A percentile compares a stretch with the other conserved stretches of the same genome.
Evolutionary conservation across 1,284 basidiomycete genomes (phyloP).

Genomic region (Ustilago vetiveriae): DNA sequence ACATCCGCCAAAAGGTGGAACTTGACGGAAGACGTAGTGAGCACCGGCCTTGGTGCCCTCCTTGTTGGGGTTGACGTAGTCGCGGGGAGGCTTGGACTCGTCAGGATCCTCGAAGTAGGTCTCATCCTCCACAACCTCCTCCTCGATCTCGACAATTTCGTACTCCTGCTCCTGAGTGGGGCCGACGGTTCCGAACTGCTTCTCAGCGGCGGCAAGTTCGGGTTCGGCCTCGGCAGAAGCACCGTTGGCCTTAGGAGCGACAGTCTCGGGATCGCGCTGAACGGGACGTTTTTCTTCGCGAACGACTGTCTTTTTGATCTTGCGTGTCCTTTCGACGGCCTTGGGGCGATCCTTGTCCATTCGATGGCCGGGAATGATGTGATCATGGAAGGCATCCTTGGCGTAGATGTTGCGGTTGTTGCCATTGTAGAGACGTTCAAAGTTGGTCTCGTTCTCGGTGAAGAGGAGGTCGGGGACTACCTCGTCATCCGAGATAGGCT

Average conservation of each 20-base stretch:
- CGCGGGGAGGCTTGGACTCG: constrained; percentile 48
- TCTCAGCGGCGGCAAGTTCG: constrained; percentile 40
- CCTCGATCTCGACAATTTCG: constrained; percentile 57
- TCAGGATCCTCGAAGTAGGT: constrained; percentile 54
- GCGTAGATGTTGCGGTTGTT: constrained; percentile 79
- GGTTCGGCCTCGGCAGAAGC: constrained; percentile 45
- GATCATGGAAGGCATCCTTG: constrained; percentile 99
- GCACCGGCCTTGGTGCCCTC: constrained; percentile 91
- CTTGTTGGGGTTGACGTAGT: constrained; percentile 81
- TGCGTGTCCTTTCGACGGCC: constrained; percentile 52
- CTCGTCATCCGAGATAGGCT: constrained; percentile 66
- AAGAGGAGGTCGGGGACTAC: constrained; percentile 70
- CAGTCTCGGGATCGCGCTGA: constrained; percentile 25
- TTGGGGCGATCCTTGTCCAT: constrained; percentile 61
- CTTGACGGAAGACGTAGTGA: constrained; percentile 86
- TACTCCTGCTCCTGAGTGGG: constrained; percentile 35
- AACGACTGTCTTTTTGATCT: constrained; percentile 50
- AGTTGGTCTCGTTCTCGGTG: constrained; percentile 92
- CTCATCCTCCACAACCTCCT: constrained; percentile 64
- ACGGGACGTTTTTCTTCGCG: constrained; percentile 34
- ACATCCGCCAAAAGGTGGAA: constrained; percentile 90
- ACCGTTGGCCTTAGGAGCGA: constrained; percentile 35
- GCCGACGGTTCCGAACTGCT: constrained; percentile 39
- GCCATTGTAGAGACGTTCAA: constrained; percentile 86
- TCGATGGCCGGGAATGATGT: constrained; percentile 84